Evolutionary conservation across 208 protist genomes (phyloP).

Genomic region (Leishmania amazonensis): DNA sequence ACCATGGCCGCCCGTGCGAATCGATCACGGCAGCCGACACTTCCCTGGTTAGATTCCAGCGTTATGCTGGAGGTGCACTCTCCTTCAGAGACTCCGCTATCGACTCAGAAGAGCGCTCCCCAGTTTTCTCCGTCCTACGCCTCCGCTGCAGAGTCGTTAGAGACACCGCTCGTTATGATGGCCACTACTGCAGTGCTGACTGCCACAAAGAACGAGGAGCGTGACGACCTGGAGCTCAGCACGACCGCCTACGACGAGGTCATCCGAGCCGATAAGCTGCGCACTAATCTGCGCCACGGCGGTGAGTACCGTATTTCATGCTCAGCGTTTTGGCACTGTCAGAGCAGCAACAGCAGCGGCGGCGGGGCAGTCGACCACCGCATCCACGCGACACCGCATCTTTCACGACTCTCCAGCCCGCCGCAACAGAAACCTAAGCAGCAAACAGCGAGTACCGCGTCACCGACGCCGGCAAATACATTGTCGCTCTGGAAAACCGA

Average conservation of each 20-base stretch:
- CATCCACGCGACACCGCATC: neutral
- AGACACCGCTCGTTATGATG: neutral
- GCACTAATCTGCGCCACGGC: neutral
- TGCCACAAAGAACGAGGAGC: neutral
- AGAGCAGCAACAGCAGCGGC: neutral
- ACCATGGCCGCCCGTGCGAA: neutral
- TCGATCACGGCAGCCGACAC: neutral
- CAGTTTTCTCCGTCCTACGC: neutral
- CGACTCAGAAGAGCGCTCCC: neutral
- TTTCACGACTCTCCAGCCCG: neutral
- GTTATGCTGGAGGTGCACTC: neutral
- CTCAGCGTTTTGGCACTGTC: neutral
- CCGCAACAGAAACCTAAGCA: neutral
- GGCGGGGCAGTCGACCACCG: neutral
- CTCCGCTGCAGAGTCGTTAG: neutral
- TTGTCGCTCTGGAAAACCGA: neutral
- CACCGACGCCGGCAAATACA: neutral
- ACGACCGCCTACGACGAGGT: neutral
- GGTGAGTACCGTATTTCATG: neutral
- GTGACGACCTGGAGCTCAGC: neutral
- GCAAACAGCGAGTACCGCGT: neutral
- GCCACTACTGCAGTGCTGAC: neutral
- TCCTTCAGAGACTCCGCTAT: neutral
- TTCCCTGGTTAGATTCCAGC: constrained; percentile 1
- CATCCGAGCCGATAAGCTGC: neutral